Conservation (phyloP, 2,329 filamentous ascomycete genomes). For the Fonsecaea monophora region DNA sequence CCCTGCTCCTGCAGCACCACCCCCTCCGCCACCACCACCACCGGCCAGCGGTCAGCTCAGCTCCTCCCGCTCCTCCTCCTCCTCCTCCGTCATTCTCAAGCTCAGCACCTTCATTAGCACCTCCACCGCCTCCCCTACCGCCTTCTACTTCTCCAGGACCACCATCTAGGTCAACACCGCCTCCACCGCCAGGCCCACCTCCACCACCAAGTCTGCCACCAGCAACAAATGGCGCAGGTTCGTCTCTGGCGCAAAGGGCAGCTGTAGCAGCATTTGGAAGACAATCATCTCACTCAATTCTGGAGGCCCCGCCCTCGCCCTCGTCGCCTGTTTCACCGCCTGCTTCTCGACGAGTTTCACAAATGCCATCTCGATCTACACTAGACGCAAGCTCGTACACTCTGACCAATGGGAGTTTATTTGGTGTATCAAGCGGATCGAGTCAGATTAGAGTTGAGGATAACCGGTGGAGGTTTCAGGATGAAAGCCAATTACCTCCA, state of each 20-base stretch:
- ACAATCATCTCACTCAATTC: slow-evolving; percentile 43
- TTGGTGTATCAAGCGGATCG: slow-evolving; percentile 29
- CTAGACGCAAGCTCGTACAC: slow-evolving; percentile 80
- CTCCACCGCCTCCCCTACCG: slow-evolving; percentile 61
- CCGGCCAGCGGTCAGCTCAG: slow-evolving; percentile 44
- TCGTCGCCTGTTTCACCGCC: slow-evolving; percentile 51
- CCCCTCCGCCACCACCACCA: slow-evolving; percentile 49
- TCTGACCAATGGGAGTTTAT: slow-evolving; percentile 65
- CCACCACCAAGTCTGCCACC: slow-evolving; percentile 48
- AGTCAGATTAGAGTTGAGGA: slow-evolving; percentile 66
- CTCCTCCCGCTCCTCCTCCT: slow-evolving; percentile 28
- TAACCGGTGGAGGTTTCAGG: slow-evolving; percentile 82
- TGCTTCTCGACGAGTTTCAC: slow-evolving; percentile 53
- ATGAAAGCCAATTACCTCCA: slow-evolving; percentile 80
- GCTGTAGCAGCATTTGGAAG: slow-evolving; percentile 63
- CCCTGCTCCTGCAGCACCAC: slow-evolving; percentile 49
- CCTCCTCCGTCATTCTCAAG: slow-evolving; percentile 48
- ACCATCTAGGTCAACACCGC: slow-evolving; percentile 53
- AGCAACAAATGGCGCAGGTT: slow-evolving; percentile 43
- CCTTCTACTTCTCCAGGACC: slow-evolving; percentile 55
- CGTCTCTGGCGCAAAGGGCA: slow-evolving; percentile 64
- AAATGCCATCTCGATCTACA: slow-evolving; percentile 62
- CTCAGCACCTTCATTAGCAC: slow-evolving; percentile 42
- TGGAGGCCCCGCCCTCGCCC: slow-evolving; percentile 52
- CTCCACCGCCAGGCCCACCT: slow-evolving; percentile 44